Base-by-base conservation (phyloP, 108 stramenopile genomes). In the Cyclotella cryptica region DNA sequence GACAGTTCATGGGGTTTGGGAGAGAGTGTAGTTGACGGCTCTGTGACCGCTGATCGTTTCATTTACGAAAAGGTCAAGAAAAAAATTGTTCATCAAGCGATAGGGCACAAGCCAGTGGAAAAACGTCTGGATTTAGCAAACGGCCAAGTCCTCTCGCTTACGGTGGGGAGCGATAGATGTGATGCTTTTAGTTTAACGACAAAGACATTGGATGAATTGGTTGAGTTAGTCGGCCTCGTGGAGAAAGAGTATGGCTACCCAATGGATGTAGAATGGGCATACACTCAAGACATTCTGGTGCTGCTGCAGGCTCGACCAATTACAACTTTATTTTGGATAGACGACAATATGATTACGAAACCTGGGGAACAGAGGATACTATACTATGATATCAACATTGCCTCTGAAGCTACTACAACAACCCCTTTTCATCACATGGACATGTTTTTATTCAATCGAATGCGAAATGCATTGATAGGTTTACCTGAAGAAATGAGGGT, bases 361-460 rank as follows among this genome's bases (percentile, higher is more conserved):
- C 42, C 76, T 13, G 70, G 70, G 15, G 76, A 77, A 49, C 29
- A 29, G 11, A 22, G 76, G 19, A 64, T 71, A 43, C 29, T 77
- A 2, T 77, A 77, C 45, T 77, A 72, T 41, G 76, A 77, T 51
- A 71, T 63, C 42, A 71, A 77, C 44, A 72, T 77, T 46, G 71
- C 71, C 21, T 71, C 70, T 8, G 76, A 77, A 24, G 76, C 76
- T 30, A 77, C 76, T 12, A 77, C 76, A 2, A 77, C 71, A 13
- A 30, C 70, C 4, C 76, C 76, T 18, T 77, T 77, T 62, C 30
- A 58, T 45, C 44, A 63, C 28, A 77, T 77, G 76, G 76, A 77
- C 45, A 72, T 77, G 29, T 0, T 11, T 7, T 5, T 77, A 13
- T 77, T 60, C 44, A 40, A 28, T n/a, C 17, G 22, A 21, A 35